These are phyloP conservation scores for Penicillium odoratum DNA, from an alignment of 495 filamentous ascomycete species.

Conservation along the genomic window DNA sequence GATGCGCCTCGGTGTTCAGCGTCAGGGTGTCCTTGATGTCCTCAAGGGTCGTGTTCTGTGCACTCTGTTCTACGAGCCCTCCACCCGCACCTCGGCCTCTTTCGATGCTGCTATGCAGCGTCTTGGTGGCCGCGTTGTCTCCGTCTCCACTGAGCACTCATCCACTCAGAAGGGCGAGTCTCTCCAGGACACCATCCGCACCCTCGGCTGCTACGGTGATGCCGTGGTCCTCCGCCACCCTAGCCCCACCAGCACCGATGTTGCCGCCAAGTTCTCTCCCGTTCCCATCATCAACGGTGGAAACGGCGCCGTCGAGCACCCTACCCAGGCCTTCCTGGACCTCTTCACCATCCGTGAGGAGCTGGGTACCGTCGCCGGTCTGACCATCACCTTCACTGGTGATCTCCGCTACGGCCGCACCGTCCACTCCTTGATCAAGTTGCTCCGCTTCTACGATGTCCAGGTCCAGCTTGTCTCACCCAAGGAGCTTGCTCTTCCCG, in stretches of 20 bases:
- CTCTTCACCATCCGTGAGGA: constrained; percentile 98
- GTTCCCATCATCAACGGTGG: constrained; percentile 96
- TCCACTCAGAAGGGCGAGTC: constrained; percentile 91
- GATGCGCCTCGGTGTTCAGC: constrained; percentile 90
- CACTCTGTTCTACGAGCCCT: constrained; percentile 97
- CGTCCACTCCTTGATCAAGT: constrained; percentile 89
- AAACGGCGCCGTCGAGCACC: constrained; percentile 92
- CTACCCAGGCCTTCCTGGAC: constrained; percentile 97
- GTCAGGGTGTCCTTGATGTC: constrained; percentile 83
- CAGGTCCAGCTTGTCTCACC: constrained; percentile 89
- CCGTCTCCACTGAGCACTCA: constrained; percentile 75
- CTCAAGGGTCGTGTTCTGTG: constrained; percentile 82
- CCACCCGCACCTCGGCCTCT: constrained; percentile 90
- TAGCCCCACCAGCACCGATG: constrained; percentile 69
- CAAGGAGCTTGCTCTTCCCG: constrained; percentile 71
- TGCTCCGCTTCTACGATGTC: constrained; percentile 93
- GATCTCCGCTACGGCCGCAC: constrained; percentile 91
- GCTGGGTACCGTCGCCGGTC: constrained; percentile 86
- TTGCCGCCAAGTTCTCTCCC: constrained; percentile 79
- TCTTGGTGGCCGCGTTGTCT: constrained; percentile 79
- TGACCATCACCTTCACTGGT: constrained; percentile 94
- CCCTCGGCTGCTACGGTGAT: constrained; percentile 90
- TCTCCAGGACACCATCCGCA: constrained; percentile 89
- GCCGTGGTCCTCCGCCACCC: constrained; percentile 94
- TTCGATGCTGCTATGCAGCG: constrained; percentile 99